Base-by-base conservation (phyloP, 331 rosid genomes). In the Rosa hybrid region DNA sequence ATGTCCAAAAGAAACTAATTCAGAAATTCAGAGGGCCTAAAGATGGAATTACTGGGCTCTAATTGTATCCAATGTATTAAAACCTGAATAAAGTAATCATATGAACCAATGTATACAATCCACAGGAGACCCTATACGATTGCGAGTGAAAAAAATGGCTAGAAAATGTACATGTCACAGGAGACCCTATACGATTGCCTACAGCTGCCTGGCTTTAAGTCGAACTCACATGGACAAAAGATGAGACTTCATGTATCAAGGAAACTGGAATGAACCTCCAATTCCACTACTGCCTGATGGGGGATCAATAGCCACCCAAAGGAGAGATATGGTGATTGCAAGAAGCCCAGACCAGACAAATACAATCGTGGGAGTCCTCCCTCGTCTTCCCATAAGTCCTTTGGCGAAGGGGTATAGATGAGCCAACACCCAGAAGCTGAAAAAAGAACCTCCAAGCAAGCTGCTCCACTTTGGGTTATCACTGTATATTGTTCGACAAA, bases 361-460 rank as follows among this genome's bases (percentile, higher is more conserved):
- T 21, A 92, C 93, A 81, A 92, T 82, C 0, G 90, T 89, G 0
- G 97, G 95, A 14, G 95, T 86, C 72, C 79, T 90, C 20, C 97
- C 94, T 64, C 93, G 80, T 84, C 93, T 87, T 53, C 97, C 97
- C 93, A 88, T 85, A 2, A 92, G 90, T 25, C 97, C 97, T 72
- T 89, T 92, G 7, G 93, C 92, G 81, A 92, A 92, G 12, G 97
- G 97, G 78, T 90, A 92, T 4, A 92, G 71, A 82, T 92, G 97
- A 77, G 88, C 77, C 85, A 92, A 56, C 5, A 92, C 97, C 97
- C 97, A 92, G 56, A 90, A 88, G 86, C 97, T 92, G 79, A 92
- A 92, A 68, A 90, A 92, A 27, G 84, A 86, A 16, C 97, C 97
- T 53, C 97, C 97, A 53, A 89, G 83, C 80, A 92, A 74, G 38